A percentile compares a stretch with the other conserved stretches of the same genome.
Conservation (phyloP, 208 protist species). For the Crithidia thermophila region DNA sequence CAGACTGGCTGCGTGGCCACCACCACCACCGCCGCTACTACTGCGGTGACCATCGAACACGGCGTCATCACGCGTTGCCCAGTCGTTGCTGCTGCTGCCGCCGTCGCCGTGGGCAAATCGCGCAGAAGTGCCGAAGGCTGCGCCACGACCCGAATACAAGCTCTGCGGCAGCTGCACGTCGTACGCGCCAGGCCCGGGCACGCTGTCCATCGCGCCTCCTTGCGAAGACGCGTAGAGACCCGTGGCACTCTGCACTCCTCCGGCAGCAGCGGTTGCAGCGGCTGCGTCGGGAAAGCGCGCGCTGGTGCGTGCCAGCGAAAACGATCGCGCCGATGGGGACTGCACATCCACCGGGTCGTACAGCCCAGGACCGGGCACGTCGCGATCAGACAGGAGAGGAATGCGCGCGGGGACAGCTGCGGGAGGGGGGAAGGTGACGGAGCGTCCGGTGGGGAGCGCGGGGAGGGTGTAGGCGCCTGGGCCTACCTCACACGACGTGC, state of each 20-base stretch:
- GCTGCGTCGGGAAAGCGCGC: slow-evolving; percentile 16
- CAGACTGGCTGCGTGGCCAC: not conserved
- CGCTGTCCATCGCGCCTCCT: not conserved
- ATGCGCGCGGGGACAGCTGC: too few relatives aligned
- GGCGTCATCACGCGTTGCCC: not conserved
- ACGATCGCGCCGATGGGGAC: slow-evolving; percentile 3
- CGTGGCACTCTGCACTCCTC: too few relatives aligned
- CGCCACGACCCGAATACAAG: not conserved
- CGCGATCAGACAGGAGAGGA: not conserved
- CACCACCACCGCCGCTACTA: not conserved
- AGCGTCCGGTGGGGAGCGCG: slow-evolving; percentile 23
- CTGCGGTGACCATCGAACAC: too few relatives aligned
- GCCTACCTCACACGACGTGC: slow-evolving; percentile 15
- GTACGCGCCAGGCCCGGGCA: slow-evolving; percentile 42
- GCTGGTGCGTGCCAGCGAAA: slow-evolving; percentile 27
- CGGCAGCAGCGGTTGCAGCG: not conserved
- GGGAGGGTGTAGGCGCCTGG: slow-evolving; percentile 43
- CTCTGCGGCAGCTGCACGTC: not conserved
- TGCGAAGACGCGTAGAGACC: not conserved
- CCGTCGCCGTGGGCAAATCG: slow-evolving; percentile 25
- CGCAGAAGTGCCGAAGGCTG: slow-evolving; percentile 43
- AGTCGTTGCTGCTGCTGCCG: not conserved
- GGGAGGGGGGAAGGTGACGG: slow-evolving; percentile 16
- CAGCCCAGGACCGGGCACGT: slow-evolving; percentile 50
- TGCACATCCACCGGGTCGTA: slow-evolving; percentile 39